Conservation (phyloP, 768 basidiomycete species). For the Boletus reticulatus region DNA sequence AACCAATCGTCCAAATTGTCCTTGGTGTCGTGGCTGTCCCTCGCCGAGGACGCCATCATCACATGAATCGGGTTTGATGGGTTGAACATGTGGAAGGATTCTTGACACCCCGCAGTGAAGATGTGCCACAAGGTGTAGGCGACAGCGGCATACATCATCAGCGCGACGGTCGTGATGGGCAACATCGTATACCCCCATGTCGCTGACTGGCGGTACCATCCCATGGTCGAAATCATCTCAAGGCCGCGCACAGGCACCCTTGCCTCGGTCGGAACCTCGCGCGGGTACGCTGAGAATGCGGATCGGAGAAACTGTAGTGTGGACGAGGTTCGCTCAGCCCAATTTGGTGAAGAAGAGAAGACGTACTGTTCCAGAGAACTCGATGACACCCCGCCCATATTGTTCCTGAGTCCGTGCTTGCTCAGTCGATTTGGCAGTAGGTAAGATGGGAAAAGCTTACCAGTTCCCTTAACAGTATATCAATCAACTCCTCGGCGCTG, state of each 20-base stretch:
- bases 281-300: constrained; percentile 2
- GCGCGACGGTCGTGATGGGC: constrained; percentile 3
- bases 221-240: background rate
- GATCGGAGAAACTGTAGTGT: constrained; percentile 3
- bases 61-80: constrained; percentile 4
- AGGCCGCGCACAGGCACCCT: background rate
- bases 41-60: constrained; percentile 5
- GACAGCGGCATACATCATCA: constrained; percentile 5
- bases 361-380: constrained; percentile 17
- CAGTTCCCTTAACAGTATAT: background rate
- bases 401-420: background rate
- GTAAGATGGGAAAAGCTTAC: background rate
- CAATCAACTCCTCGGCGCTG: background rate
- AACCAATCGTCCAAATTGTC: background rate
- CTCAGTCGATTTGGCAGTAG: no score
- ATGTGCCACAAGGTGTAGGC: constrained; percentile 7
- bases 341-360: background rate
- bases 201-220: background rate
- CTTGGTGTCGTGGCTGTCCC: background rate
- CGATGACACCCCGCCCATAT: constrained; percentile 16
- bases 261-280: background rate
- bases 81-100: background rate
- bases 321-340: background rate
- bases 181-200: constrained; percentile 2
- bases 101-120: background rate